These are phyloP conservation scores for Diplodia corticola DNA, from an alignment of 2,329 filamentous ascomycete species.

Conservation along the genomic window DNA sequence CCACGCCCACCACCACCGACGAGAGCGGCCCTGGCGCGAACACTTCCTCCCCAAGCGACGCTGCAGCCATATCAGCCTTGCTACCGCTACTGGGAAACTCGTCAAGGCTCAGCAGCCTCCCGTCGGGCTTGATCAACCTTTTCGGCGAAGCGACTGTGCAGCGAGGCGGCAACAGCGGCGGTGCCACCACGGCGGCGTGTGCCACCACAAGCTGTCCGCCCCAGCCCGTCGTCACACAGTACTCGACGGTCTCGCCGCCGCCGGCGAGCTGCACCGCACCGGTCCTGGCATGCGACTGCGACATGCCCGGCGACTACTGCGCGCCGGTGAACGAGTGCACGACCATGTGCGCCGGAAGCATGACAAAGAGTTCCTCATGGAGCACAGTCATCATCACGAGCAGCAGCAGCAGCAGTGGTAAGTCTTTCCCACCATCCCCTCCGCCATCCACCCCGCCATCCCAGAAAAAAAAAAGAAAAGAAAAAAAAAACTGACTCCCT, in stretches of 20 bases:
- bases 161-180: not conserved
- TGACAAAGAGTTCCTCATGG: not conserved
- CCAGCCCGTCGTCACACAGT: not conserved
- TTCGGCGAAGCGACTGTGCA: not conserved
- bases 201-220: slow-evolving; percentile 4
- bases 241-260: not conserved
- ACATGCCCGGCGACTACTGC: not conserved
- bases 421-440: not conserved
- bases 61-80: slow-evolving; percentile 38
- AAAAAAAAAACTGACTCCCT: not conserved
- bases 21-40: too few species aligned
- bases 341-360: slow-evolving; percentile 13
- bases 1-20: slow-evolving; percentile 30
- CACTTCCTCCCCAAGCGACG: too few species aligned
- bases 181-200: not conserved
- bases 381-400: slow-evolving; percentile 8
- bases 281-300: slow-evolving; percentile 11
- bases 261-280: slow-evolving; percentile 6
- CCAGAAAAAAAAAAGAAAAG: too few species aligned
- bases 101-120: not conserved
- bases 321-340: slow-evolving; percentile 25
- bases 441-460: too few species aligned
- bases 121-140: not conserved
- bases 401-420: slow-evolving; percentile 25
- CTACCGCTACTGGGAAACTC: slow-evolving; percentile 25